Base-by-base conservation (phyloP, 2,329 filamentous ascomycete genomes). In the Epichloe baconii region DNA sequence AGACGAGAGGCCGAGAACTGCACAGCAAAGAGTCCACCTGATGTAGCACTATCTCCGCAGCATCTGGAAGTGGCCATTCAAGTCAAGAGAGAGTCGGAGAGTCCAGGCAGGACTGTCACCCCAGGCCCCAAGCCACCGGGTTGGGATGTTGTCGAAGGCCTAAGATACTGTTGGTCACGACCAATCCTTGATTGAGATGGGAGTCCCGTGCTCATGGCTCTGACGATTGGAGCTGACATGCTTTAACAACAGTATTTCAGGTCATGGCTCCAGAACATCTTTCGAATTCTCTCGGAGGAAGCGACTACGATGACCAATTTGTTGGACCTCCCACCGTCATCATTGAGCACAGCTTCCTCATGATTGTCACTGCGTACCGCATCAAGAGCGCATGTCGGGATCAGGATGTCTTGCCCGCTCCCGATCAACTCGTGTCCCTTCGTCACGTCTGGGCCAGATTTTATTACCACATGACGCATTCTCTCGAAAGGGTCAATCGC, bases 241-340 rank as follows among this genome's bases (percentile, higher is more conserved):
- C 14, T 15, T 43, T 2, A 1, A 26, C 14, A 45, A 47, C 31
- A 52, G 50, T 52, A 23, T 48, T 44, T 37, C 19, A 31, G 12
- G 40, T 52, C 34, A 52, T 52, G 50, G 50, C 50, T 8, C 50
- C 50, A 7, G 50, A 52, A 23, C 40, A 52, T n/a, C 26, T 52
- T n/a, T n/a, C 37, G 10, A 40, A 44, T 31, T 48, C 50, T 14
- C 50, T 52, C 34, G 50, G 45, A 34, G 34, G 19, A 23, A 52
- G 45, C 34, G 44, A 48, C 19, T 52, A 44, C 40, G 50, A 52
- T 12, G 38, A 42, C 34, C 50, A 52, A 21, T 52, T 44, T 34
- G 12, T 52, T 12, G 38, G 17, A 21, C n/a, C 45, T 7, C 50
- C 50, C 3, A 52, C 50, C 12, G 17, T 52, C n/a, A 52, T 52